Evolutionary conservation across 2,329 filamentous ascomycete genomes (phyloP).

Genomic region (Zarea fungicola): DNA sequence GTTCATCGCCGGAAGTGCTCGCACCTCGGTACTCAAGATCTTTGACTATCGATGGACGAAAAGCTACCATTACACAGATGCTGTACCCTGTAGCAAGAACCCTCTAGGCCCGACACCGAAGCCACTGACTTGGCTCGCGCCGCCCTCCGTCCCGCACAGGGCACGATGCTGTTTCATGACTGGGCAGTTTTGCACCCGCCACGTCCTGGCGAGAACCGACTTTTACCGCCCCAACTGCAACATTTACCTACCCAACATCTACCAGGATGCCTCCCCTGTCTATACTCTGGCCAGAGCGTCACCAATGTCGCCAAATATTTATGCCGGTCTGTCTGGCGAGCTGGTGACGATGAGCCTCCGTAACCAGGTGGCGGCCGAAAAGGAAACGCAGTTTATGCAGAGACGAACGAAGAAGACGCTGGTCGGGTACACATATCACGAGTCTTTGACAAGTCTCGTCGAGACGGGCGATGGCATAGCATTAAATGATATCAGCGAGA

Average conservation of each 20-base stretch:
- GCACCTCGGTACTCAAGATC: constrained; percentile 34
- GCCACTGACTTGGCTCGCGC: constrained; percentile 19
- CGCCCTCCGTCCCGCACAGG: constrained; percentile 16
- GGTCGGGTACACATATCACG: constrained; percentile 7
- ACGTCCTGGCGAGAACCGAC: constrained; percentile 32
- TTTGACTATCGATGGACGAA: constrained; percentile 44
- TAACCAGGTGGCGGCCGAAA: constrained; percentile 3
- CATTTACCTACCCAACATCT: constrained; percentile 29
- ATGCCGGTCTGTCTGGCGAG: constrained; percentile 36
- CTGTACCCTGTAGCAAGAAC: constrained; percentile 32
- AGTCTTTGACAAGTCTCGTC: constrained; percentile 6
- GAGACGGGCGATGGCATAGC: constrained; percentile 12
- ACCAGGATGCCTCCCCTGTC: constrained; percentile 20
- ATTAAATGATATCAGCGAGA: constrained; percentile 1
- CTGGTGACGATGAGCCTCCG: constrained; percentile 31
- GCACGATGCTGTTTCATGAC: constrained; percentile 26
- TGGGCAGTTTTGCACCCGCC: constrained; percentile 35
- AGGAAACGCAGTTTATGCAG: constrained; percentile 3
- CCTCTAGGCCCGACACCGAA: constrained; percentile 32
- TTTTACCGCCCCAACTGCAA: constrained; percentile 40
- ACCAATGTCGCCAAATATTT: constrained; percentile 35
- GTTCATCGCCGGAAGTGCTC: constrained; percentile 38
- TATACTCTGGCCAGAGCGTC: constrained; percentile 38
- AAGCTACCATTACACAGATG: constrained; percentile 38
- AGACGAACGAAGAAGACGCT: neutral